Evolutionary conservation across 768 basidiomycete genomes (phyloP).

Genomic region (Pisolithus albus): DNA sequence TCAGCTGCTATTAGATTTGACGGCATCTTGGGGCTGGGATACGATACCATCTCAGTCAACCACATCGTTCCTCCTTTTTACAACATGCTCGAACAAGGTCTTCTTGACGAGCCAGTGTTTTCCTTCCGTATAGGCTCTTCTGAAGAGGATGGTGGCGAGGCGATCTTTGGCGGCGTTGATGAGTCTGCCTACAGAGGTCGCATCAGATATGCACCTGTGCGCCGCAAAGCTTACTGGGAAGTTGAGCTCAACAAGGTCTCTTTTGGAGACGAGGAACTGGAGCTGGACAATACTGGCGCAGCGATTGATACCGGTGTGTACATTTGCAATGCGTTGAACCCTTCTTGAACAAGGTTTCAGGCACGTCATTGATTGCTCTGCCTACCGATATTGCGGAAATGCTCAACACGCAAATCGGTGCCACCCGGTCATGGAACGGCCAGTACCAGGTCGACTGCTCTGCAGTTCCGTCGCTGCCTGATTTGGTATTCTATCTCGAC

Average conservation of each 20-base stretch:
- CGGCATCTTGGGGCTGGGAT: constrained; percentile 90
- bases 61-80: constrained; percentile 92
- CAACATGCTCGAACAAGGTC: constrained; percentile 74
- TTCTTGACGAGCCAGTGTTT: constrained; percentile 84
- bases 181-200: constrained; percentile 66
- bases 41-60: constrained; percentile 94
- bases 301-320: constrained; percentile 78
- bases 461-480: constrained; percentile 77
- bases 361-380: constrained; percentile 89
- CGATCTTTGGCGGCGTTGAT: constrained; percentile 89
- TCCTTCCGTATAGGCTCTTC: constrained; percentile 88
- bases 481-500: constrained; percentile 75
- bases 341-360: constrained; percentile 29
- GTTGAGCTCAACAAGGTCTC: constrained; percentile 83
- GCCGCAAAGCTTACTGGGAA: constrained; percentile 97
- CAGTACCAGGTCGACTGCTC: constrained; percentile 90
- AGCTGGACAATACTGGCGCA: constrained; percentile 90
- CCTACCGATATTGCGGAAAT: constrained; percentile 96
- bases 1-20: constrained; percentile 59
- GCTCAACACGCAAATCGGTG: constrained; percentile 93
- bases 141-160: constrained; percentile 86
- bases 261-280: constrained; percentile 83
- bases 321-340: constrained; percentile 1
- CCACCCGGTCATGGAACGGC: constrained; percentile 91
- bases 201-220: constrained; percentile 81